Evolutionary conservation across 2,329 filamentous ascomycete genomes (phyloP).

Genomic region (Fusarium compactum): DNA sequence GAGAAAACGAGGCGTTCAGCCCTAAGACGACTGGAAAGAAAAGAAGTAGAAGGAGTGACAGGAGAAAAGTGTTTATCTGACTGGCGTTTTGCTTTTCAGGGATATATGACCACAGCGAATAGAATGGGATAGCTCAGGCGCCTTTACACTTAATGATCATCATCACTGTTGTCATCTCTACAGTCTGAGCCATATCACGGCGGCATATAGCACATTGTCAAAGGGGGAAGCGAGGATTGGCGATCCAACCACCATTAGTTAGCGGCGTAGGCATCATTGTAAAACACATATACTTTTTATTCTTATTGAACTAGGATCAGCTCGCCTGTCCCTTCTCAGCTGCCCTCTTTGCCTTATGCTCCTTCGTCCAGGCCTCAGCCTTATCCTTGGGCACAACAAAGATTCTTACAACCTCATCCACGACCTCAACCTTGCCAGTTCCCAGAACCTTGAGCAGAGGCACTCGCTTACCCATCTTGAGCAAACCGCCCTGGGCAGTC

Average conservation of each 20-base stretch:
- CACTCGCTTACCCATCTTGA: constrained; percentile 91
- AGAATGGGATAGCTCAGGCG: constrained; percentile 33
- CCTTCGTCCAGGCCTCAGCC: constrained; percentile 80
- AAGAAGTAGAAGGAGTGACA: neutral
- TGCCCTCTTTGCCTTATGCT: constrained; percentile 82
- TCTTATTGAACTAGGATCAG: constrained; percentile 6
- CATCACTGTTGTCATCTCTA: neutral
- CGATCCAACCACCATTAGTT: constrained; percentile 21
- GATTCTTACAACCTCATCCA: constrained; percentile 86
- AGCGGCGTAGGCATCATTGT: constrained; percentile 2
- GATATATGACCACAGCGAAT: constrained; percentile 36
- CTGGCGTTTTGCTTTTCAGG: constrained; percentile 9
- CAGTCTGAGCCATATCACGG: neutral
- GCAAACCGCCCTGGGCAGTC: constrained; percentile 80
- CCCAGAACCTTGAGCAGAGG: constrained; percentile 79
- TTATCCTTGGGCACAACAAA: constrained; percentile 81
- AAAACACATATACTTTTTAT: constrained; percentile 17
- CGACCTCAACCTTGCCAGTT: constrained; percentile 83
- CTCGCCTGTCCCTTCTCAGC: constrained; percentile 54
- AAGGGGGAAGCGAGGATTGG: constrained; percentile 4
- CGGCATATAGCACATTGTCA: constrained; percentile 15
- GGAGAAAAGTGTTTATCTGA: neutral
- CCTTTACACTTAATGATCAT: constrained; percentile 8
- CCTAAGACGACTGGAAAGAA: constrained; percentile 11
- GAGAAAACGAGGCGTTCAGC: constrained; percentile 38